phyloP scores from a whole-genome alignment of 192 early-diverging fungal genomes.

The Backusella liffmaniae region DNA sequence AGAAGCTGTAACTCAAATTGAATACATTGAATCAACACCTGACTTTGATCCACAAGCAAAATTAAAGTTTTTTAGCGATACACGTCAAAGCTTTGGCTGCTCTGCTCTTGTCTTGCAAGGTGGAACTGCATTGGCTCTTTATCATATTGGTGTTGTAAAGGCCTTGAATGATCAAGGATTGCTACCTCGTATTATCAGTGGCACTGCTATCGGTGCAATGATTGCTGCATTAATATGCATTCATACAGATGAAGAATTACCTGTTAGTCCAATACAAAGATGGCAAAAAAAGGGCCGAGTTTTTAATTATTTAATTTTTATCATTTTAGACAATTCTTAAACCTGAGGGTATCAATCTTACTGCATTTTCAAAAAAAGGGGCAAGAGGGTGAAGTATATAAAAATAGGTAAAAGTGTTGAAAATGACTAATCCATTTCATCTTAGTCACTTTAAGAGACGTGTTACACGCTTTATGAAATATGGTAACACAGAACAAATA shows the following conservation, averaged over 20 bases:
- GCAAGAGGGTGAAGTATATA: conserved; percentile 40
- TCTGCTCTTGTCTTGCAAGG: conserved; percentile 74
- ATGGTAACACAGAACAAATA: conserved; percentile 44
- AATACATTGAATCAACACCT: conserved; percentile 49
- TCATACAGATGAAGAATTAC: conserved; percentile 72
- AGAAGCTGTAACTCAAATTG: conserved; percentile 59
- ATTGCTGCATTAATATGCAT: conserved; percentile 77
- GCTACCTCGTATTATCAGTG: conserved; percentile 73
- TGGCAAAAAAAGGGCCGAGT: not conserved
- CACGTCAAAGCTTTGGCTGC: conserved; percentile 70
- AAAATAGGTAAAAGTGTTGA: not conserved
- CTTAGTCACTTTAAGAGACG: conserved; percentile 55
- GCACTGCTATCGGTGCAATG: conserved; percentile 71
- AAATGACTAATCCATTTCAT: conserved; percentile 4
- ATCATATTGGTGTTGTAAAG: conserved; percentile 79
- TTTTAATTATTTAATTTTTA: not conserved
- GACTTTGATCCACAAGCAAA: conserved; percentile 51
- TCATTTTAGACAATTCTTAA: conserved; percentile 43
- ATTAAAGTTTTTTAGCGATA: conserved; percentile 71
- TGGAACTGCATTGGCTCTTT: conserved; percentile 70
- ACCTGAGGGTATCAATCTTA: conserved; percentile 62
- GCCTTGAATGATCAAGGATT: conserved; percentile 62
- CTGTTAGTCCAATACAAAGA: conserved; percentile 32
- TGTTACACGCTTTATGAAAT: conserved; percentile 63
- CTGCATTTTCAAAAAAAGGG: conserved; percentile 61